phyloP scores from a whole-genome alignment of 2,329 filamentous ascomycete species.

The Exophiala bonariae region DNA sequence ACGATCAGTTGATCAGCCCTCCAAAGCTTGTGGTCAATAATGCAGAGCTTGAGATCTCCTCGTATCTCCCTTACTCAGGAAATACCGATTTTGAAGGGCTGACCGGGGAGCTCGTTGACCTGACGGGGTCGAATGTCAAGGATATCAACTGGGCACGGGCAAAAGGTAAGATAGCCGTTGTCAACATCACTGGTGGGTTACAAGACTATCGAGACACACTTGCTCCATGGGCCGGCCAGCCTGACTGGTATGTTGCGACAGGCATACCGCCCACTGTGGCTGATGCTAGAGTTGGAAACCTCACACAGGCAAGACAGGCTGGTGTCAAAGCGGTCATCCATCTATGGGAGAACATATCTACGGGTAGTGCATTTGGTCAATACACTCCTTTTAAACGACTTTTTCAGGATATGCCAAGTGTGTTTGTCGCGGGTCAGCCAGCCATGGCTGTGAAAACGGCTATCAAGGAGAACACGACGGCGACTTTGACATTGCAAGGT shows the following conservation, averaged over 20 bases:
- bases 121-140: not conserved
- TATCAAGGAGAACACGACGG: not conserved
- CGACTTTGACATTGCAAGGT: constrained; percentile 4
- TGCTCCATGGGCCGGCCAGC: constrained; percentile 5
- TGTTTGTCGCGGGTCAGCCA: constrained; percentile 3
- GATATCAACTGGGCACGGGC: constrained; percentile 1
- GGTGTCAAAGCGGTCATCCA: constrained; percentile 4
- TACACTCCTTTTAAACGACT: constrained; percentile 11
- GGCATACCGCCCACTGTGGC: constrained; percentile 2
- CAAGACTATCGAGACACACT: not conserved
- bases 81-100: constrained; percentile 1
- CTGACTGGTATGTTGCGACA: constrained; percentile 1
- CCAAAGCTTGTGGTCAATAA: constrained; percentile 4
- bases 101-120: constrained; percentile 1
- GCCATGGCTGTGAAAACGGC: not conserved
- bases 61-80: constrained; percentile 9
- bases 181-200: constrained; percentile 9
- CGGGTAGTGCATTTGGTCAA: not conserved
- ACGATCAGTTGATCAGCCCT: constrained; percentile 9
- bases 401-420: constrained; percentile 5
- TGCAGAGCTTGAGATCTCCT: constrained; percentile 5
- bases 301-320: not conserved
- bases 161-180: constrained; percentile 4
- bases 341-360: not conserved
- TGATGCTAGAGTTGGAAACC: constrained; percentile 4